phyloP scores from a whole-genome alignment of 257 asterid species.

The Penstemon davidsonii region DNA sequence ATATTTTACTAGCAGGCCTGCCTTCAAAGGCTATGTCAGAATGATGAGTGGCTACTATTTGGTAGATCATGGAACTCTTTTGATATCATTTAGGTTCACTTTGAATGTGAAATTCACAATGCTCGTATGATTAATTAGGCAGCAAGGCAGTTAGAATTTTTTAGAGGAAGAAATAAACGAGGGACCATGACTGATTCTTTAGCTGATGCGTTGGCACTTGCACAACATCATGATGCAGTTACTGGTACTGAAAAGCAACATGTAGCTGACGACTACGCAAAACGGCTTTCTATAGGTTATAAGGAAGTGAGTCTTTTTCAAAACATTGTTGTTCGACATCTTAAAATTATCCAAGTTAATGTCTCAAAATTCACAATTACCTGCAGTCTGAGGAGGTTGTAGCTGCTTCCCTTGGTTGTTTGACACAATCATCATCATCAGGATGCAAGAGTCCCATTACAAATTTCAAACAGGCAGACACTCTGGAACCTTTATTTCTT shows the following conservation, averaged over 20 bases:
- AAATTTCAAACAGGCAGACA: conserved; percentile 67
- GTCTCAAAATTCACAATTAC: conserved; percentile 25
- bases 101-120: conserved; percentile 30
- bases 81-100: conserved; percentile 14
- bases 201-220: conserved; percentile 84
- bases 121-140: conserved; percentile 55
- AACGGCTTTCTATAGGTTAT: conserved; percentile 86
- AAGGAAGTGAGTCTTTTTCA: conserved; percentile 58
- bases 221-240: conserved; percentile 98
- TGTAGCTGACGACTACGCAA: conserved; percentile 94
- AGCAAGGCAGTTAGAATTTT: conserved; percentile 81
- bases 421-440: conserved; percentile 56
- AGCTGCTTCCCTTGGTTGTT: conserved; percentile 71
- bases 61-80: conserved; percentile 46
- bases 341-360: conserved; percentile 2
- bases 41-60: conserved; percentile 82
- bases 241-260: conserved; percentile 93
- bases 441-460: conserved; percentile 47
- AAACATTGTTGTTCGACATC: neutral
- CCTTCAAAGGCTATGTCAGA: conserved; percentile 83
- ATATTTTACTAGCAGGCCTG: conserved; percentile 91
- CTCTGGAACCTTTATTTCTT: conserved; percentile 8
- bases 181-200: conserved; percentile 76
- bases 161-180: conserved; percentile 64
- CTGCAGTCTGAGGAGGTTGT: conserved; percentile 76